Evolutionary conservation across 1,139 yeast species (phyloP).

Genomic region (Saccharomycopsis phalli): DNA sequence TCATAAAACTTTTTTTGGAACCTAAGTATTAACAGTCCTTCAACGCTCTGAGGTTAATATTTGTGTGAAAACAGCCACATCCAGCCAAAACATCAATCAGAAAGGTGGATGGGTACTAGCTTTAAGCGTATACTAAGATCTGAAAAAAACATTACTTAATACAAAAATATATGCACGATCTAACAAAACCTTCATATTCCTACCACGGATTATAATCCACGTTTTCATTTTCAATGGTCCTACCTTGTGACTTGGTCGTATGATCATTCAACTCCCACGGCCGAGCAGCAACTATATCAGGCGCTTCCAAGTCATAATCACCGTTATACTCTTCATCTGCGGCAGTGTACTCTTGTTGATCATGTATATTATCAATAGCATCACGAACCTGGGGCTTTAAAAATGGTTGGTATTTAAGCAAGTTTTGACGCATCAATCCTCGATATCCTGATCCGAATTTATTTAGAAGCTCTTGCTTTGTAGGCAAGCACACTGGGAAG

Average conservation of each 20-base stretch:
- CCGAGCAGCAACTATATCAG: conserved; percentile 9
- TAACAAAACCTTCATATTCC: too few species aligned
- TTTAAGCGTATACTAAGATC: too few species aligned
- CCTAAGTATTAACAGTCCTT: too few species aligned
- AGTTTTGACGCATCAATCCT: conserved; percentile 38
- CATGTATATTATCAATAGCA: conserved; percentile 53
- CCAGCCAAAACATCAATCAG: too few species aligned
- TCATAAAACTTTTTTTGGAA: too few species aligned
- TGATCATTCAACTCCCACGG: conserved; percentile 15
- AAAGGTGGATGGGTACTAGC: too few species aligned
- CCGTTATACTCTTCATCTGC: conserved; percentile 13
- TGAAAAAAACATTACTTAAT: too few species aligned
- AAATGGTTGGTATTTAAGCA: conserved; percentile 51
- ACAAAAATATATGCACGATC: too few species aligned
- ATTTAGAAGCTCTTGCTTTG: conserved; percentile 47
- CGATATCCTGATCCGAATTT: conserved; percentile 57
- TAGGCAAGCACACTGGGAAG: conserved; percentile 41
- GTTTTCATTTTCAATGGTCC: conserved; percentile 4
- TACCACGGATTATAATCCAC: conserved; percentile 19
- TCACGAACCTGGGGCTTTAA: conserved; percentile 54
- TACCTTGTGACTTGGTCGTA: conserved; percentile 5
- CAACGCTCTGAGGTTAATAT: too few species aligned
- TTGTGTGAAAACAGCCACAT: too few species aligned
- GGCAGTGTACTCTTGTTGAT: conserved; percentile 28
- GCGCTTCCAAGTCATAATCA: conserved; percentile 5